Evolutionary conservation across 306 rosid genomes (phyloP).

Genomic region (Malus sylvestris): DNA sequence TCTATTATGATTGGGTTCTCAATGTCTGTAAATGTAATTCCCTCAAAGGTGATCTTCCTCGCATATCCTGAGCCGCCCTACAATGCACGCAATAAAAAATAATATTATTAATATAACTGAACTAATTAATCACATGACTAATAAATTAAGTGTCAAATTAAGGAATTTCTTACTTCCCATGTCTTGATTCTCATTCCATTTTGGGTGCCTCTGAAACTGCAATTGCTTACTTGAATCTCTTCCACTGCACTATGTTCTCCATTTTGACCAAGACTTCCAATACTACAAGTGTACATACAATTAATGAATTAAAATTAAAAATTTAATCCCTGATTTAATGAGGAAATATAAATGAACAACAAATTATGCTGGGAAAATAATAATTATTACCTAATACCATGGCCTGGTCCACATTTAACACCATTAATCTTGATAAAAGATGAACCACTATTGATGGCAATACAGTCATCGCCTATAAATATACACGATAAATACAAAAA

Average conservation of each 20-base stretch:
- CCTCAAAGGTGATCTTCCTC: not conserved
- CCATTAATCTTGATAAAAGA: constrained; percentile 25
- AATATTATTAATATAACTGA: not conserved
- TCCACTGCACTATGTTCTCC: constrained; percentile 25
- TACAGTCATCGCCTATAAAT: constrained; percentile 47
- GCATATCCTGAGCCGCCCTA: constrained; percentile 11
- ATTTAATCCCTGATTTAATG: not conserved
- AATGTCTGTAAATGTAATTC: not conserved
- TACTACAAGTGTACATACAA: constrained; percentile 7
- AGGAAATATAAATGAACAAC: no score
- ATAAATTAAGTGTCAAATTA: not conserved
- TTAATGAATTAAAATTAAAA: not conserved
- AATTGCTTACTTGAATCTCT: constrained; percentile 32
- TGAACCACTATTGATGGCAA: constrained; percentile 36
- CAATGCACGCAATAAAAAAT: no score
- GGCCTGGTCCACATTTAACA: constrained; percentile 51
- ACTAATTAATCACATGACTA: not conserved
- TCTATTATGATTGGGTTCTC: constrained; percentile 5
- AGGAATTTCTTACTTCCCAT: constrained; percentile 19
- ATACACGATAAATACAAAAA: not conserved
- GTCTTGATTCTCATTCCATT: constrained; percentile 65
- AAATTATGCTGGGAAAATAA: no score
- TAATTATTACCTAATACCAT: constrained; percentile 39
- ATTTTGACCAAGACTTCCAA: constrained; percentile 43
- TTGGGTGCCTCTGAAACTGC: constrained; percentile 25